These are phyloP conservation scores for Epichloe aotearoae DNA, from an alignment of 2,329 filamentous ascomycete species.

Conservation along the genomic window DNA sequence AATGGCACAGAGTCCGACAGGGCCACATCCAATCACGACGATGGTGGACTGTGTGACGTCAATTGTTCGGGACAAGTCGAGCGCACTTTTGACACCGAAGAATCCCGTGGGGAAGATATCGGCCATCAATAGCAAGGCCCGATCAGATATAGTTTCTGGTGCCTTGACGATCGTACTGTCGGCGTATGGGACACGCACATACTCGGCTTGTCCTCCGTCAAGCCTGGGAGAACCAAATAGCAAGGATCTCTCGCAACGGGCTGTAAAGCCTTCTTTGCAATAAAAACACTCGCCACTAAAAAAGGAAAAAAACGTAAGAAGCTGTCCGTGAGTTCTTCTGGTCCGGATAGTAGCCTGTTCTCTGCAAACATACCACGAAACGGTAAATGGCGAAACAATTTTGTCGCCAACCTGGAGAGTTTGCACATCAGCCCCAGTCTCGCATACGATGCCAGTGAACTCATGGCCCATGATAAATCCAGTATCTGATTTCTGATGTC, in stretches of 20 bases:
- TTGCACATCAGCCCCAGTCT: conserved; percentile 54
- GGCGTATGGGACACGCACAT: conserved; percentile 66
- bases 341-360: neutral
- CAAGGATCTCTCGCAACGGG: conserved; percentile 56
- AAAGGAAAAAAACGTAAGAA: neutral
- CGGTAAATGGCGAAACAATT: conserved; percentile 73
- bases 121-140: conserved; percentile 73
- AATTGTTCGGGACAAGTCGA: conserved; percentile 41
- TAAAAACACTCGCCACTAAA: conserved; percentile 59
- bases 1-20: conserved; percentile 73
- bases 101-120: conserved; percentile 85
- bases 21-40: conserved; percentile 74
- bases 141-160: conserved; percentile 52
- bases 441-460: conserved; percentile 64
- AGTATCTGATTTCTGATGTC: conserved; percentile 56
- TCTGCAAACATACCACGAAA: conserved; percentile 47
- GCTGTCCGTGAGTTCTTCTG: neutral
- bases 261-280: conserved; percentile 63
- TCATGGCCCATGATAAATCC: conserved; percentile 69
- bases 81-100: conserved; percentile 69
- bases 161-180: conserved; percentile 71
- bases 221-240: conserved; percentile 58
- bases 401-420: conserved; percentile 61
- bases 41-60: conserved; percentile 44
- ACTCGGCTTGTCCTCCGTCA: conserved; percentile 74